Percentiles rank a stretch among this genome's conserved stretches.
phyloP scores from a whole-genome alignment of 2,329 filamentous ascomycete species.

The Aspergillus japonicus region DNA sequence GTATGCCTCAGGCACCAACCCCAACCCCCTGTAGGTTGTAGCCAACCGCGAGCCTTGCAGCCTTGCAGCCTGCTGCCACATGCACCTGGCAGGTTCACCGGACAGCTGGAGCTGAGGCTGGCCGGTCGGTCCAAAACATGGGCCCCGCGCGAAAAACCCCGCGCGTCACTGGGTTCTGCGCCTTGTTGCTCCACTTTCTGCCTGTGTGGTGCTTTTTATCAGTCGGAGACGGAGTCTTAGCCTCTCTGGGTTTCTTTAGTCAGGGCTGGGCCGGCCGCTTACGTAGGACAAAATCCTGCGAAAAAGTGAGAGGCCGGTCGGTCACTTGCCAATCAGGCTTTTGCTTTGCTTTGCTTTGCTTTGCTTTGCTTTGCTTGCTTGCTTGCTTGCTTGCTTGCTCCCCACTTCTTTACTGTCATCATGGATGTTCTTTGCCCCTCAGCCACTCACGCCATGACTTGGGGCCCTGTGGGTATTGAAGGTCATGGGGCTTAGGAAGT shows the following conservation, averaged over 20 bases:
- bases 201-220: too few relatives aligned
- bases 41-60: too few relatives aligned
- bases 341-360: too few relatives aligned
- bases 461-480: background rate
- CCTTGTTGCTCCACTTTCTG: too few relatives aligned
- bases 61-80: too few relatives aligned
- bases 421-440: background rate
- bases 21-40: too few relatives aligned
- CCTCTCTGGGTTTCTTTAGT: background rate
- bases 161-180: constrained; percentile 3
- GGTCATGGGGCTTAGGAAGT: constrained; percentile 3
- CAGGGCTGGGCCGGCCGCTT: background rate
- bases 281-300: background rate
- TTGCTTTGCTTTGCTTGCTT: too few relatives aligned
- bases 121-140: background rate
- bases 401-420: background rate
- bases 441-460: constrained; percentile 7
- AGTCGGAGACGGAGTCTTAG: background rate
- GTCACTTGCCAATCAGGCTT: background rate
- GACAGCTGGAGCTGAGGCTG: background rate
- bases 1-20: too few relatives aligned
- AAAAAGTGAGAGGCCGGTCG: too few relatives aligned
- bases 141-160: background rate
- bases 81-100: constrained; percentile 1
- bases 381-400: too few relatives aligned